Evolutionary conservation across 2,329 filamentous ascomycete genomes (phyloP), one percentile per base, ranked within the genome.

Genomic region (Colletotrichum tabaci): DNA sequence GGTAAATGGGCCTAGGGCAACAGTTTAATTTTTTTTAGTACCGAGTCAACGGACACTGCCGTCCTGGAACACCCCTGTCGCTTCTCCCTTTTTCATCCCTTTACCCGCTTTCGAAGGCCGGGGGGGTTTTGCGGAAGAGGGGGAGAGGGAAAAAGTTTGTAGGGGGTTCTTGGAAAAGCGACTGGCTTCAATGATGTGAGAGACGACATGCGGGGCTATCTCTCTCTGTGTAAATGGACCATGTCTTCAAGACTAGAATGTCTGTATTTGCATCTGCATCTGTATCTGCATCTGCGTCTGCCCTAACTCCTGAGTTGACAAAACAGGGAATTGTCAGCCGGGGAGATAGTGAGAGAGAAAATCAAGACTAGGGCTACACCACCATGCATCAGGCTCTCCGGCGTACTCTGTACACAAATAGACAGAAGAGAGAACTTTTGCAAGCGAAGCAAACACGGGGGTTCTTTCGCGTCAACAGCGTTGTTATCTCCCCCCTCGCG

Each of bases 1-100:
- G 16, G 16, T n/a, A 30, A 63, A 63, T 53, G 10, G 38, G 68
- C 44, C 67, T 71, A 61, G 64, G 67, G 67, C 64, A 57, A 42
- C 35, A 58, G 64, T 62, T 67, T 67, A 30, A 26, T 50, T 67
- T 71, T 67, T 47, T 53, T 57, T 35, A 8, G n/a, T 46, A n/a
- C 16, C 16, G 15, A 8, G 10, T 40, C 35, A 18, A 8, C 58
- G 58, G 58, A 40, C 61, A 63, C 47, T 63, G 35, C 35, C 35
- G 49, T 53, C 21, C 18, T 30, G 21, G 26, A 18, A 30, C 12
- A 21, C 44, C 58, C 58, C 46, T 61, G 58, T 50, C 46, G 5
- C 18, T 21, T 63, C 47, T 53, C 47, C 61, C 61, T 63, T 63
- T 50, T 53, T n/a, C 46, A 61, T 42, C 44, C 30, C 46, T 61